Conservation (phyloP, 1,139 yeast species). For the Scheffersomyces parashehatae region DNA sequence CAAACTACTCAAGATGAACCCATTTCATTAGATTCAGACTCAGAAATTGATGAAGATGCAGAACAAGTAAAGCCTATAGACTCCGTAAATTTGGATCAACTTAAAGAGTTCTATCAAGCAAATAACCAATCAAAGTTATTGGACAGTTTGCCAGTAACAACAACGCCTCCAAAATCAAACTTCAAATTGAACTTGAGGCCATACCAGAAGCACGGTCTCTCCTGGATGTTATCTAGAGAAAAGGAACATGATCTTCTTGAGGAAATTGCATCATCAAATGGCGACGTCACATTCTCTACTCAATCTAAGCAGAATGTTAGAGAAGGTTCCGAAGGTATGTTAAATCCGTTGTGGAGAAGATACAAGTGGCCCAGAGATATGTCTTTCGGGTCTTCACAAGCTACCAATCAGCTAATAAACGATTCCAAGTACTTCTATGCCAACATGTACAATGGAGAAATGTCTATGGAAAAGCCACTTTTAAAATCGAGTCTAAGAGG, state of each 20-base stretch:
- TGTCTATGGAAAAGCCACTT: slow-evolving; percentile 67
- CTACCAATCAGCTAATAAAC: slow-evolving; percentile 3
- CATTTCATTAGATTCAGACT: slow-evolving; percentile 9
- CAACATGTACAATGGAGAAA: slow-evolving; percentile 80
- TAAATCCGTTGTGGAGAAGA: slow-evolving; percentile 87
- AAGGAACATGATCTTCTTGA: slow-evolving; percentile 49
- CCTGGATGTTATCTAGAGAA: slow-evolving; percentile 79
- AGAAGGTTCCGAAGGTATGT: slow-evolving; percentile 47
- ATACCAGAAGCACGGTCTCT: slow-evolving; percentile 78
- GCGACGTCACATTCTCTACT: slow-evolving; percentile 22
- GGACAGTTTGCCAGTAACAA: slow-evolving; percentile 59
- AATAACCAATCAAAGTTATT: slow-evolving; percentile 56
- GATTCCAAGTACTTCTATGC: slow-evolving; percentile 58
- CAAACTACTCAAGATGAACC: slow-evolving; percentile 4
- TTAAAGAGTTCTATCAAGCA: slow-evolving; percentile 71
- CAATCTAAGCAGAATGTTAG: slow-evolving; percentile 28
- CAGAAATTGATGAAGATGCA: slow-evolving; percentile 14
- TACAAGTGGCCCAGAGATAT: slow-evolving; percentile 69
- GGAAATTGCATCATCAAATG: slow-evolving; percentile 20
- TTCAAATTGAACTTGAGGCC: slow-evolving; percentile 60
- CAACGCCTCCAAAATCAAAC: slow-evolving; percentile 53
- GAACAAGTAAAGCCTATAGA: slow-evolving; percentile 28
- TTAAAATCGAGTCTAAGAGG: slow-evolving; percentile 63
- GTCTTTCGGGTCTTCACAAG: slow-evolving; percentile 13
- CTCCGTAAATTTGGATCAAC: slow-evolving; percentile 66